A percentile compares a stretch with the other conserved stretches of the same genome.
Evolutionary conservation across 2,329 filamentous ascomycete species (phyloP).

Genomic region (Diplocarpon mali): DNA sequence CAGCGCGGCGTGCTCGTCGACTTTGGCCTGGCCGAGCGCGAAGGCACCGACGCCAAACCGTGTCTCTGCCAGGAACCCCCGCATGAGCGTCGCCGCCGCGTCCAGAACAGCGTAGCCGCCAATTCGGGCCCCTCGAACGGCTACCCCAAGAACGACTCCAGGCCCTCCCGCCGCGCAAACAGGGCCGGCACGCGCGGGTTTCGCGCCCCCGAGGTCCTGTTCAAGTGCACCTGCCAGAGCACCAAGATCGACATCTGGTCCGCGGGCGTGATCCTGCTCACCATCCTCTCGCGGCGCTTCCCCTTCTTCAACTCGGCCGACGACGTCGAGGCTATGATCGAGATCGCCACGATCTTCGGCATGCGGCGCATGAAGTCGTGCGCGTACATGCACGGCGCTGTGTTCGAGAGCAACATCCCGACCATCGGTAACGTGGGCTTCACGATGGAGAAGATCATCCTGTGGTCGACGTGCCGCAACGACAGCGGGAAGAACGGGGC

Average conservation of each 20-base stretch:
- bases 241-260: constrained; percentile 97
- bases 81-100: constrained; percentile 48
- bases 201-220: constrained; percentile 87
- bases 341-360: constrained; percentile 93
- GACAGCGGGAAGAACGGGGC: constrained; percentile 41
- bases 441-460: constrained; percentile 80
- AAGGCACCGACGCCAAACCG: constrained; percentile 64
- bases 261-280: constrained; percentile 92
- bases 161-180: constrained; percentile 82
- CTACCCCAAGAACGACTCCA: constrained; percentile 82
- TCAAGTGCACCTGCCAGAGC: constrained; percentile 93
- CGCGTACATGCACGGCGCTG: constrained; percentile 75
- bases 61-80: constrained; percentile 68
- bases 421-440: constrained; percentile 81
- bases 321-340: constrained; percentile 93
- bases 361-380: constrained; percentile 71
- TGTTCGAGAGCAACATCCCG: constrained; percentile 87
- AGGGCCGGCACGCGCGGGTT: constrained; percentile 92
- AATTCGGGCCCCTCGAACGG: constrained; percentile 44
- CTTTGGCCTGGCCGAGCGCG: constrained; percentile 87
- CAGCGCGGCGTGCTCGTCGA: constrained; percentile 90
- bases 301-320: constrained; percentile 99
- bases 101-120: constrained; percentile 49
- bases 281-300: constrained; percentile 81
- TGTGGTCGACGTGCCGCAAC: constrained; percentile 82